Evolutionary conservation across 2,329 filamentous ascomycete species (phyloP).

Genomic region (Alternaria brassicae): DNA sequence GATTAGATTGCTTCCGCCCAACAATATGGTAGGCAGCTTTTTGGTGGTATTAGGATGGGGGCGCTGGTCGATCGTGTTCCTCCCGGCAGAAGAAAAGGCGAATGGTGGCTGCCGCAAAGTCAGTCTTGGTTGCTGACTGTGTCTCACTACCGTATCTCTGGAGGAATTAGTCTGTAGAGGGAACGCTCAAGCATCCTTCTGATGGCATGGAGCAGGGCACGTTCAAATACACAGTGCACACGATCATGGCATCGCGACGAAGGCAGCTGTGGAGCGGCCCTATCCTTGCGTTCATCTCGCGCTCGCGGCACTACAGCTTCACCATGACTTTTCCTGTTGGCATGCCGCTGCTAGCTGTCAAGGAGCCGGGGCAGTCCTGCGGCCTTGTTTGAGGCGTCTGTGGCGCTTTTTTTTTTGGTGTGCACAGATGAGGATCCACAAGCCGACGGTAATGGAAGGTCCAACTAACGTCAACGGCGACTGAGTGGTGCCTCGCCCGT

Average conservation of each 20-base stretch:
- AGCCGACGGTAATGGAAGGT: constrained; percentile 11
- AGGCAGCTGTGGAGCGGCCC: constrained; percentile 35
- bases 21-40: constrained; percentile 7
- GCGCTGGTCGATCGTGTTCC: constrained; percentile 13
- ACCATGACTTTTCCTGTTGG: constrained; percentile 37
- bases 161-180: too few relatives aligned
- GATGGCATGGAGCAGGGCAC: constrained; percentile 35
- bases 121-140: constrained; percentile 37
- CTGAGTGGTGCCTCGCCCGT: not conserved
- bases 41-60: constrained; percentile 6
- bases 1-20: constrained; percentile 24
- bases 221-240: constrained; percentile 46
- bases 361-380: constrained; percentile 42
- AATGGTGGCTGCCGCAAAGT: constrained; percentile 27
- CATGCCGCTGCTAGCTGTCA: constrained; percentile 36
- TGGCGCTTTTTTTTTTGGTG: constrained; percentile 46
- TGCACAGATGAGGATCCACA: constrained; percentile 35
- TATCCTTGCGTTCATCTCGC: constrained; percentile 43
- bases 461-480: not conserved
- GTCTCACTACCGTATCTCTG: constrained; percentile 27
- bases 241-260: constrained; percentile 37
- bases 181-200: constrained; percentile 25
- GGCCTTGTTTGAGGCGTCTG: constrained; percentile 41
- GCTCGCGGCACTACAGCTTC: constrained; percentile 36
- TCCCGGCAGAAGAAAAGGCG: constrained; percentile 29